phyloP scores from a whole-genome alignment of 2,329 filamentous ascomycete genomes.

The Paramyrothecium sp. region DNA sequence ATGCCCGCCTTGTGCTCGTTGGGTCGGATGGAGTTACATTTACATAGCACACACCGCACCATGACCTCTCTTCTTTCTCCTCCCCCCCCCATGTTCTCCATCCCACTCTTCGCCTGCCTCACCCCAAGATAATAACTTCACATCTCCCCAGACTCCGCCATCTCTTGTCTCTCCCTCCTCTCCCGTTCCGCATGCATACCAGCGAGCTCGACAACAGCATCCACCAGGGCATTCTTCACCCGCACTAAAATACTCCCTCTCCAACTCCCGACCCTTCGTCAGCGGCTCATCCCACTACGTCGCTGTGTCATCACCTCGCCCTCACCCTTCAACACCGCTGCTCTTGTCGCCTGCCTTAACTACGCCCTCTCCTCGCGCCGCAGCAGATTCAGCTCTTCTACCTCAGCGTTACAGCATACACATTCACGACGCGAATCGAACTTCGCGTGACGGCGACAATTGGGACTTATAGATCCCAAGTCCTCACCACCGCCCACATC shows the following conservation, averaged over 20 bases:
- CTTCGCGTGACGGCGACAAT: not conserved
- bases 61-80: slow-evolving; percentile 1
- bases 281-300: not conserved
- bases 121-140: slow-evolving; percentile 19
- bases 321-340: not conserved
- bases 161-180: slow-evolving; percentile 16
- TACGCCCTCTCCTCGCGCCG: no score
- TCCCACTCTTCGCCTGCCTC: slow-evolving; percentile 21
- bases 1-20: not conserved
- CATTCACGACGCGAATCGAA: not conserved
- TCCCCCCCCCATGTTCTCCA: slow-evolving; percentile 22
- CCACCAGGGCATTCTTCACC: slow-evolving; percentile 3
- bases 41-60: slow-evolving; percentile 9
- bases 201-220: slow-evolving; percentile 16
- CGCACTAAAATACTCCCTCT: not conserved
- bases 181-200: slow-evolving; percentile 17
- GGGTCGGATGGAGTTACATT: not conserved
- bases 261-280: not conserved
- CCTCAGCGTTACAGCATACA: not conserved
- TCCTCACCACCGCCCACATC: not conserved
- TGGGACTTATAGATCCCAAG: not conserved
- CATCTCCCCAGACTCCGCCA: slow-evolving; percentile 18
- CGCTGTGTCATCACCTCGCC: not conserved
- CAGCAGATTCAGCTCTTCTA: not conserved
- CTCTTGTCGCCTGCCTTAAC: not conserved